Evolutionary conservation across 768 basidiomycete genomes (phyloP).

Genomic region (Pisolithus tinctorius): DNA sequence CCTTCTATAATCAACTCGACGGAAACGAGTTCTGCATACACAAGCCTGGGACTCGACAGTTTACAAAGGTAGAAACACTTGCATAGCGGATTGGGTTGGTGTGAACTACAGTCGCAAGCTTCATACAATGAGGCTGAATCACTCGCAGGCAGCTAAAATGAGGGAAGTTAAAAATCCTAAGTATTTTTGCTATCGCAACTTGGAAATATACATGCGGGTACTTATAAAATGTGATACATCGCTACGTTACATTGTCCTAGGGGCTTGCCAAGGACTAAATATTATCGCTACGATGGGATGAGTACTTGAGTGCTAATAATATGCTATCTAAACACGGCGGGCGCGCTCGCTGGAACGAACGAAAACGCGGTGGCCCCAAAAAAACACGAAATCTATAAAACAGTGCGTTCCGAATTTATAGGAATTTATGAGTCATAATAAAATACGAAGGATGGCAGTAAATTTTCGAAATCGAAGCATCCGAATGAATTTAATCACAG

Average conservation of each 20-base stretch:
- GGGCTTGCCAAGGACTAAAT: background rate
- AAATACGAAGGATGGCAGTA: background rate
- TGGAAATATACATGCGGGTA: background rate
- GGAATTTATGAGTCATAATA: background rate
- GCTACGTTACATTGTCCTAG: background rate
- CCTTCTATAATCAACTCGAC: too few species aligned
- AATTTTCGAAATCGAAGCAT: background rate
- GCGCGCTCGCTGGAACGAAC: background rate
- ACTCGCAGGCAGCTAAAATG: too few species aligned
- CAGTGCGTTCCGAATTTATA: background rate
- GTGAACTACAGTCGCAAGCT: too few species aligned
- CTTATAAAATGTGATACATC: background rate
- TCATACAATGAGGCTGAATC: too few species aligned
- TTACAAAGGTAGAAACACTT: too few species aligned
- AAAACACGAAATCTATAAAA: background rate
- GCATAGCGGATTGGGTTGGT: too few species aligned
- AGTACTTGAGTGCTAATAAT: slow-evolving; percentile 1
- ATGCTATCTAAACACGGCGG: background rate
- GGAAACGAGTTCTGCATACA: too few species aligned
- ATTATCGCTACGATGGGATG: background rate
- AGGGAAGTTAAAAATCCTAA: background rate
- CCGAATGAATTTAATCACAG: slow-evolving; percentile 38
- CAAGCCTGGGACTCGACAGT: too few species aligned
- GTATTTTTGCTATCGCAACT: background rate
- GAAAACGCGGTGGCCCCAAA: background rate